Conservation (phyloP, 1,284 basidiomycete species). For the Ustilago bromivora region DNA sequence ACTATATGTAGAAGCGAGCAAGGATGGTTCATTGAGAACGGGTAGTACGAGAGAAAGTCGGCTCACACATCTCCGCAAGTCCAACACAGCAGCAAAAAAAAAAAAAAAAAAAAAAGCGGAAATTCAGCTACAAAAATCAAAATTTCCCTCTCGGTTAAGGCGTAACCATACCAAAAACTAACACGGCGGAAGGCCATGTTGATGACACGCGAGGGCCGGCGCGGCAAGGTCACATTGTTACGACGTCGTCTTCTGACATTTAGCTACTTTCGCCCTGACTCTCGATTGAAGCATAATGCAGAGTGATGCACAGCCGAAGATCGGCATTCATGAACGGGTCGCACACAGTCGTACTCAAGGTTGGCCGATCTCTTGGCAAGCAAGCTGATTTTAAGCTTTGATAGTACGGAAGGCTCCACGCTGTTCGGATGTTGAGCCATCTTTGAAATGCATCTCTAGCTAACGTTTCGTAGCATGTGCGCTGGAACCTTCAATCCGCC, state of each 20-base stretch:
- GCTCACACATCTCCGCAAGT: constrained; percentile 22
- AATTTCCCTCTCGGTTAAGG: constrained; percentile 1
- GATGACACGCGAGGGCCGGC: constrained; percentile 4
- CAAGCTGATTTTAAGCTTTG: constrained; percentile 1
- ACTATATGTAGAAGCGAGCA: background rate
- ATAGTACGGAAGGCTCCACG: background rate
- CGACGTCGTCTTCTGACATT: background rate
- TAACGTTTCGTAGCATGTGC: background rate
- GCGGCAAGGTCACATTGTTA: constrained; percentile 2
- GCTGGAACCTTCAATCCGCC: background rate
- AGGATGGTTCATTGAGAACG: background rate
- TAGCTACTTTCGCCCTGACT: background rate
- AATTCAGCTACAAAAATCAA: constrained; percentile 1
- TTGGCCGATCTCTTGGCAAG: constrained; percentile 3
- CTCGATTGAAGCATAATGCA: background rate
- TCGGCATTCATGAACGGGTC: background rate
- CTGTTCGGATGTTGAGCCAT: background rate
- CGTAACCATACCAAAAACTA: background rate
- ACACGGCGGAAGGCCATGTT: background rate
- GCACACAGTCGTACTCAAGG: background rate
- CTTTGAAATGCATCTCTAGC: background rate
- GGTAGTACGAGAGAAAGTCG: background rate
- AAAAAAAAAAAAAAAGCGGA: background rate
- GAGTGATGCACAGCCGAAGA: constrained; percentile 1
- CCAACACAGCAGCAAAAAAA: background rate